These are phyloP conservation scores for Lumnitzera littorea DNA, from an alignment of 345 rosid genomes.

Conservation along the genomic window DNA sequence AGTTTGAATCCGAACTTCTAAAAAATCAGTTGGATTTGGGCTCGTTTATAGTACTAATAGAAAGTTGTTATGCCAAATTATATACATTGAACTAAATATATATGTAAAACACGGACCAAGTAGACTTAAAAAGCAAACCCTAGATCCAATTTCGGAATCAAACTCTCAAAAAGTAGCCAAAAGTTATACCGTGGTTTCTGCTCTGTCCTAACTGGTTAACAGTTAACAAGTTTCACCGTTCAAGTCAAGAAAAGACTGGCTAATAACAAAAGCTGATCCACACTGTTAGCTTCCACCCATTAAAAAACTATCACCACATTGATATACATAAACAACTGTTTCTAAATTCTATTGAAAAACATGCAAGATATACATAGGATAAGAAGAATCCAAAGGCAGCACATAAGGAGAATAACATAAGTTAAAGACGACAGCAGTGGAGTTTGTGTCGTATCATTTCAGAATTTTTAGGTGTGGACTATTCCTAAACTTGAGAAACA, in stretches of 20 bases:
- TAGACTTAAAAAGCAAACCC: too few relatives aligned
- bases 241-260: neutral
- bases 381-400: constrained; percentile 54
- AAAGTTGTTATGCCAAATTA: too few relatives aligned
- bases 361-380: constrained; percentile 26
- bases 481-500: constrained; percentile 55
- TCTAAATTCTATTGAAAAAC: neutral
- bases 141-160: neutral
- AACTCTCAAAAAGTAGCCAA: constrained; percentile 7
- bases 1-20: too few relatives aligned
- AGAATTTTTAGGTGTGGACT: constrained; percentile 34
- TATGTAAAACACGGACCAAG: too few relatives aligned
- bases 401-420: constrained; percentile 33
- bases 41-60: too few relatives aligned
- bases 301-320: neutral
- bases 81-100: too few relatives aligned
- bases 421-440: constrained; percentile 21
- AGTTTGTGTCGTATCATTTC: neutral
- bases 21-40: too few relatives aligned
- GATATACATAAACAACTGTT: neutral
- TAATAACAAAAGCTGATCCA: constrained; percentile 17
- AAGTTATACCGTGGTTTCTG: constrained; percentile 12
- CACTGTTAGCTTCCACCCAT: constrained; percentile 1
- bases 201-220: constrained; percentile 4
- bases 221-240: constrained; percentile 18